phyloP scores from a whole-genome alignment of 2,329 filamentous ascomycete genomes.

The Catunica adiposa region DNA sequence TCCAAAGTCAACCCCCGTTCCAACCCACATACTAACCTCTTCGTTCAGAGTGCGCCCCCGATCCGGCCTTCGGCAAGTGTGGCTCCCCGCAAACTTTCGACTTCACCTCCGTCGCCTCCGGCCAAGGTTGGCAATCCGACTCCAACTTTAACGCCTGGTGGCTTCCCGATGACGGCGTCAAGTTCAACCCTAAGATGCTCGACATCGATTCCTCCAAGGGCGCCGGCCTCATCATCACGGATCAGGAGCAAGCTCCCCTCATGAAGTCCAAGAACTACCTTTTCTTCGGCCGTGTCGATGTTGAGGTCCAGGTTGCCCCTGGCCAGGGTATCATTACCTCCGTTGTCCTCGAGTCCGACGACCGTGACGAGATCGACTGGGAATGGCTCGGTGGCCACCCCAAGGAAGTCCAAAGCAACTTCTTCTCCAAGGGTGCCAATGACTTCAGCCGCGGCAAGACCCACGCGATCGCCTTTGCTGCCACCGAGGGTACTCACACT shows the following conservation, averaged over 20 bases:
- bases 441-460: constrained; percentile 35
- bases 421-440: constrained; percentile 52
- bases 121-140: constrained; percentile 20
- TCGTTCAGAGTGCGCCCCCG: constrained; percentile 35
- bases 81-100: constrained; percentile 35
- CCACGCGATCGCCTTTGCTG: constrained; percentile 27
- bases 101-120: constrained; percentile 42
- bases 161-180: constrained; percentile 21
- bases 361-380: constrained; percentile 53
- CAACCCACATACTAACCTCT: background rate
- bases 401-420: constrained; percentile 65
- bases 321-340: constrained; percentile 64
- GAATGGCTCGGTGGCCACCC: constrained; percentile 60
- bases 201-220: constrained; percentile 19
- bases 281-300: constrained; percentile 65
- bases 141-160: constrained; percentile 18
- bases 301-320: constrained; percentile 51
- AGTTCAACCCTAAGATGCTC: constrained; percentile 17
- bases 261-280: constrained; percentile 62
- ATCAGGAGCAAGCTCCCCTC: constrained; percentile 38
- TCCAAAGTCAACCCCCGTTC: background rate
- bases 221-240: constrained; percentile 36
- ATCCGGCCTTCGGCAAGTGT: constrained; percentile 41
- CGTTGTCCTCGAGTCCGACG: constrained; percentile 58
- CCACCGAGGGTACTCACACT: constrained; percentile 35